Base-by-base conservation (phyloP, 768 basidiomycete genomes). In the Hypholoma fasciculare region DNA sequence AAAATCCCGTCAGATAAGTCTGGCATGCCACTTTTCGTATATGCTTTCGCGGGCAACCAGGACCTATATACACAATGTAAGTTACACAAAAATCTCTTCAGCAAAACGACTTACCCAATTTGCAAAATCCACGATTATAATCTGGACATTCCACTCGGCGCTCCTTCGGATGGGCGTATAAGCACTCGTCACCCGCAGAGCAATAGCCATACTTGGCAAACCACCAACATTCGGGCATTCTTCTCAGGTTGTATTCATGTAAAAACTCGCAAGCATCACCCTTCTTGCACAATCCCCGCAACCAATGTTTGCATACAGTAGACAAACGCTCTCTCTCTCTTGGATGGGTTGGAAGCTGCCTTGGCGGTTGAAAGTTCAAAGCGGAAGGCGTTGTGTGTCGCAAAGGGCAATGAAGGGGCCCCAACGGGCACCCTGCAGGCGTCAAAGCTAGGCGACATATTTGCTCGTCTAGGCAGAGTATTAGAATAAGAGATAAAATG, bases 151-250 rank as follows among this genome's bases (percentile, higher is more conserved):
- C 95, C 3, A 92, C 86, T 57, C 87, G 84, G 51, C 95, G 83
- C 73, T 95, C 93, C 71, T 94, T 93, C 12, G 94, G 94, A 69
- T 96, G 94, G 14, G 93, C 92, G 71, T 98, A 99, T 63, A 99
- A 78, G 71, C 97, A 99, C 73, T 98, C 96, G 65, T 96, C 95
- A 56, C 97, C 96, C 17, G 95, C 89, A 23, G 93, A 92, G 72
- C 97, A 98, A 73, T 95, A 98, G 14, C 97, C 97, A 67, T 94
- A 96, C 72, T 96, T 97, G 52, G 93, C 93, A 72, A 88, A 98
- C 95, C 95, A 98, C 89, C 94, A 97, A 68, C 97, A 98, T 71
- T 98, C 94, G 6, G 97, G 97, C 96, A 98, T 98, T 60, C 93
- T 89, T 58, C 97, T 78, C 51, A 99, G 82, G 71, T 98, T 97